Base-by-base conservation (phyloP, 345 rosid genomes). In the Cardamine chenopodiifolia region DNA sequence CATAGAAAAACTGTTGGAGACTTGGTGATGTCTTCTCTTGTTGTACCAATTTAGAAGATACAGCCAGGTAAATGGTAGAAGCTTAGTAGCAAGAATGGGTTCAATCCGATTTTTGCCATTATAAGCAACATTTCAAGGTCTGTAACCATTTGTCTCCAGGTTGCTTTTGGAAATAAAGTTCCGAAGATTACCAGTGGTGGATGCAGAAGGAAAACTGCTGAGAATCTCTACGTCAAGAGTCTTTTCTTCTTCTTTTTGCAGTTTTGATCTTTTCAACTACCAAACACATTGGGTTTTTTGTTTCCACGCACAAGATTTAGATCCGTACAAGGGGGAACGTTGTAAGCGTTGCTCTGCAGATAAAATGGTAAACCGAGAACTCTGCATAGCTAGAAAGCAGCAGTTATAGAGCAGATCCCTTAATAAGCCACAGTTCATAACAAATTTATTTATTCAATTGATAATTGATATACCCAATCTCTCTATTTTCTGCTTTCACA, bases 21-120 rank as follows among this genome's bases (percentile, higher is more conserved):
- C 73, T 80, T 94, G 93, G 91, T 94, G 97, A 91, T 95, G 1
- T 81, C 90, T 68, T 96, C 98, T 1, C 91, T 87, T 0, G 89
- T 85, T 77, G 89, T 29, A 83, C 98, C 70, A 85, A 89, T 79
- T 68, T 91, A 60, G 96, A 89, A 79, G 95, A 90, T 70, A 95
- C 96, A 73, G 96, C 91, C 37, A 88, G 96, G 97, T 93, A 11
- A 37, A 7, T 34, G 47, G 29, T 59, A 60, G 26, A 20, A 20
- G 17, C 29, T 35, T 34, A 34, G n/a, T 10, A 35, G 10, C n/a
- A n/a, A n/a, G 28, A 34, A 32, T 57, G 34, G 26, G 29, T 20
- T 40, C 32, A 37, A 19, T 49, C 26, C 2, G 7, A 48, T 11
- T 37, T 42, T 20, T 31, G 13, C 7, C 62, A 56, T 66, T 69